Evolutionary conservation across 345 rosid genomes (phyloP), one percentile per base, ranked within the genome.

Genomic region (Odontarrhena argentea): DNA sequence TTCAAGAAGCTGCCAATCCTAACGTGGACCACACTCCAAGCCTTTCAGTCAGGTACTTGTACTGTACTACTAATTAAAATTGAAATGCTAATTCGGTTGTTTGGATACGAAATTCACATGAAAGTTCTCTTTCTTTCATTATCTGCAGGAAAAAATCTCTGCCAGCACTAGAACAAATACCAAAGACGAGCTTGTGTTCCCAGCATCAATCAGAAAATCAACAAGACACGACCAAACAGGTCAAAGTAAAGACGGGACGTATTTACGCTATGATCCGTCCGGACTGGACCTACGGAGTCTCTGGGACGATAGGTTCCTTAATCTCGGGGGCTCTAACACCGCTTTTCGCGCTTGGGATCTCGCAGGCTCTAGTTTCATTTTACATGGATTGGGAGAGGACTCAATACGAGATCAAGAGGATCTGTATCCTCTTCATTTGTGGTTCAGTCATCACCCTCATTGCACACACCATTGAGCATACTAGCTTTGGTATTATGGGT

Each of bases 311-410:
- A 11, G 66, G 87, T 32, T 86, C 92, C 14, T 76, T 94, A 4
- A 55, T 83, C 28, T 76, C 92, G 2, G 99, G 97, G 71, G 78
- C 97, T 34, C 89, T 75, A 73, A 87, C 87, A 96, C 99, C 99
- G 18, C 91, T 94, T 40, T 94, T 94, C 46, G 99, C 99, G 8
- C 89, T 94, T 38, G 99, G 97, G 3, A 86, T 94, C 70, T 79
- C 99, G 10, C 88, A 91, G 48, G 99, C 99, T 68, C 87, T 91
- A 55, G 97, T 94, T 45, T 56, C 99, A 52, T 87, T 71, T 68
- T 94, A 94, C 83, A 84, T 86, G 96, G 99, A 85, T 65, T 94
- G 99, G 99, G 96, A 88, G 6, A 84, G 87, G 12, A 88, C 99
- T 3, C 67, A 74, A 45, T 77, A 35, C 1, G 99, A 94, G 80